Percentiles rank a stretch among this genome's conserved stretches.
phyloP scores from a whole-genome alignment of 2,329 filamentous ascomycete species.

The Diaporthe nobilis region DNA sequence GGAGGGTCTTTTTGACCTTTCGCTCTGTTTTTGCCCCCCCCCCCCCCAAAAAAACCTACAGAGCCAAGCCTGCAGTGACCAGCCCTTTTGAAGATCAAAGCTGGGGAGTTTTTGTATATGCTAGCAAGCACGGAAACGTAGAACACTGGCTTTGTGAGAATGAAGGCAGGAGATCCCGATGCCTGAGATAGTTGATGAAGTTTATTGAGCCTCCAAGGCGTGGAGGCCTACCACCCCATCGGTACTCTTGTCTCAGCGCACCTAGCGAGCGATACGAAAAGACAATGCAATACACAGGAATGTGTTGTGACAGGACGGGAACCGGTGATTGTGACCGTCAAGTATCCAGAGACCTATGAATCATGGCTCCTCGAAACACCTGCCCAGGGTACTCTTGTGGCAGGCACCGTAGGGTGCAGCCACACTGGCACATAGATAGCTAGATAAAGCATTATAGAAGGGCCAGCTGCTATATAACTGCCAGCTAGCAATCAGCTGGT shows the following conservation, averaged over 20 bases:
- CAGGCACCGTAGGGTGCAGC: too few species aligned
- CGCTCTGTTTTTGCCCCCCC: neutral
- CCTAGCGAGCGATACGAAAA: too few species aligned
- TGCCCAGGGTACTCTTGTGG: neutral
- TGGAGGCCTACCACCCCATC: neutral
- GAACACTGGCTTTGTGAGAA: neutral
- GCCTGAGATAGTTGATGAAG: neutral
- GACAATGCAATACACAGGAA: neutral
- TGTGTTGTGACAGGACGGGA: neutral
- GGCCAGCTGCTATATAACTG: too few species aligned
- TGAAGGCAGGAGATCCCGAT: neutral
- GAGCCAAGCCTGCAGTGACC: neutral
- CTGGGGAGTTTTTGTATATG: neutral
- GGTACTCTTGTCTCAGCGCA: neutral
- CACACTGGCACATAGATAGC: too few species aligned
- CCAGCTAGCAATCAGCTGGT: rapidly evolving
- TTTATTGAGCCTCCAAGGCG: neutral
- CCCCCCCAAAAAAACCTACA: neutral
- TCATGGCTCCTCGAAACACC: neutral
- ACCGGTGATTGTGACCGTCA: neutral
- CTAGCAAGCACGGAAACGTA: neutral
- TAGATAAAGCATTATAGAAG: too few species aligned
- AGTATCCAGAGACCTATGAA: neutral
- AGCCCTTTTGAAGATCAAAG: neutral
- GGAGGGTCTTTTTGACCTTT: conserved; percentile 10